Conservation (phyloP, 2,329 filamentous ascomycete genomes). For the Epichloe gansuensis region DNA sequence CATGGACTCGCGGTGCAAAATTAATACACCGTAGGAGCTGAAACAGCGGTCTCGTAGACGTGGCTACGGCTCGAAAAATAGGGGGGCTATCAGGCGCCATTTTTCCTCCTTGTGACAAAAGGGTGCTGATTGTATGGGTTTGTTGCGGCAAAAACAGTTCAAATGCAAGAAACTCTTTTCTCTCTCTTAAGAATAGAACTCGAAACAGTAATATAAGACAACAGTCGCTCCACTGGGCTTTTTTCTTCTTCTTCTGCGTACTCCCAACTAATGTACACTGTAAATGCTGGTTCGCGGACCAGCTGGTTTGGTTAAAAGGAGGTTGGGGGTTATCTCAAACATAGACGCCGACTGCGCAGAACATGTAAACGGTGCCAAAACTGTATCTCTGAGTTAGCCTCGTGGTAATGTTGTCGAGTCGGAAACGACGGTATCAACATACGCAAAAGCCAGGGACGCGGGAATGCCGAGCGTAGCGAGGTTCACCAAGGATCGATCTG, state of each 20-base stretch:
- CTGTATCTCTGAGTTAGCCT: slow-evolving; percentile 32
- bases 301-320: background rate
- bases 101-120: background rate
- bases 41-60: slow-evolving; percentile 64
- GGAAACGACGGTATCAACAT: slow-evolving; percentile 25
- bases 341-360: slow-evolving; percentile 97
- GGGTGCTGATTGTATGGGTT: background rate
- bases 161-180: background rate
- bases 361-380: slow-evolving; percentile 93
- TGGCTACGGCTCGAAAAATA: slow-evolving; percentile 63
- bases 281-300: slow-evolving; percentile 11
- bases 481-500: slow-evolving; percentile 72
- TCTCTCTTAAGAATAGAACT: slow-evolving; percentile 1
- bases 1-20: slow-evolving; percentile 44
- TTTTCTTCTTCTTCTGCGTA: slow-evolving; percentile 13
- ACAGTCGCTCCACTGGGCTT: slow-evolving; percentile 16
- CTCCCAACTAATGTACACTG: slow-evolving; percentile 26
- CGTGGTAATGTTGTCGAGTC: background rate
- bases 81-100: slow-evolving; percentile 30
- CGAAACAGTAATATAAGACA: slow-evolving; percentile 11
- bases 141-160: slow-evolving; percentile 1
- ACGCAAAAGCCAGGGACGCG: slow-evolving; percentile 84
- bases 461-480: slow-evolving; percentile 70
- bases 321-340: slow-evolving; percentile 53
- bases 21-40: slow-evolving; percentile 46